These are phyloP conservation scores for Vanderwaltozyma verrucispora DNA, from an alignment of 805 yeast species.

Conservation along the genomic window DNA sequence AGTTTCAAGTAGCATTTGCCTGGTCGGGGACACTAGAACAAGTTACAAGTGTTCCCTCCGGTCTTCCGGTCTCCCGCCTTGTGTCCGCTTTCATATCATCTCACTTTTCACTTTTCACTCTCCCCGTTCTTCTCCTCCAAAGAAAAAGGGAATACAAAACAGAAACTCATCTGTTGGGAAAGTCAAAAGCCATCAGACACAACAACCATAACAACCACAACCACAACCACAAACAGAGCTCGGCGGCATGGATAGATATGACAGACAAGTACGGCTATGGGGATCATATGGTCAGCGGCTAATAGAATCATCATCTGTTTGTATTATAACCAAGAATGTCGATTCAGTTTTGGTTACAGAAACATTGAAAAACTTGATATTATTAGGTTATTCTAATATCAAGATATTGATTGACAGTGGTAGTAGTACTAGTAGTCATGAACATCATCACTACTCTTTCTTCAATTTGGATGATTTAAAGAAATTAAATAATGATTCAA, in stretches of 20 bases:
- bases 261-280: slow-evolving; percentile 87
- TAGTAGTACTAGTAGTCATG: not conserved
- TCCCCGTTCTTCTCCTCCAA: too few species aligned
- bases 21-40: too few species aligned
- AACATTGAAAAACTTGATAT: slow-evolving; percentile 60
- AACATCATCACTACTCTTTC: not conserved
- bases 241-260: slow-evolving; percentile 57
- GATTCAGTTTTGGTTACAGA: slow-evolving; percentile 55
- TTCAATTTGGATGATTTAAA: not conserved
- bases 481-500: not conserved
- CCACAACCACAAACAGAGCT: too few species aligned
- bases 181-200: too few species aligned
- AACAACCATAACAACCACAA: too few species aligned
- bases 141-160: too few species aligned
- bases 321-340: slow-evolving; percentile 41
- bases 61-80: too few species aligned
- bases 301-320: slow-evolving; percentile 47
- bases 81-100: too few species aligned
- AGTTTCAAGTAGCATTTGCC: too few species aligned
- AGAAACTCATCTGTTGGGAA: too few species aligned
- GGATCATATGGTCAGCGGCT: slow-evolving; percentile 61
- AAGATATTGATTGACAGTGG: not conserved
- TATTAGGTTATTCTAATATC: slow-evolving; percentile 45
- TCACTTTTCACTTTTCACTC: too few species aligned
- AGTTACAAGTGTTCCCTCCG: too few species aligned